Conservation (phyloP, 2,329 filamentous ascomycete species). For the Byssochlamys sp. region DNA sequence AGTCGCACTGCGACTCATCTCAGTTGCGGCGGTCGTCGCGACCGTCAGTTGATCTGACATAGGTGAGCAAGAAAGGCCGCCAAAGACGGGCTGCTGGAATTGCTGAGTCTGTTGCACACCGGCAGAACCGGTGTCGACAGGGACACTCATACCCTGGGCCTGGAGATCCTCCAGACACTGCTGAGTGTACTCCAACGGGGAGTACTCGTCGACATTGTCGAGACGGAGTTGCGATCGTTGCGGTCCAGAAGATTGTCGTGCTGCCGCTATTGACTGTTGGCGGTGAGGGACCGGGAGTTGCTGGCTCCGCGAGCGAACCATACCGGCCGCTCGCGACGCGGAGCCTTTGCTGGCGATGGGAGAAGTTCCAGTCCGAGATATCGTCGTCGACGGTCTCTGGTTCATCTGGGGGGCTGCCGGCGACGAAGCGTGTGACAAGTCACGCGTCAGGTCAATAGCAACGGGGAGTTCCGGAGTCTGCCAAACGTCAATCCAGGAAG, state of each 20-base stretch:
- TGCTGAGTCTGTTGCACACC: slow-evolving; percentile 14
- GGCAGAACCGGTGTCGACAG: slow-evolving; percentile 17
- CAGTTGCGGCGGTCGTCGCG: slow-evolving; percentile 21
- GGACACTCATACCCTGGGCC: slow-evolving; percentile 14
- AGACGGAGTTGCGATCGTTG: slow-evolving; percentile 18
- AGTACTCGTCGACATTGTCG: slow-evolving; percentile 33
- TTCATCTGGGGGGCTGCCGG: slow-evolving; percentile 15
- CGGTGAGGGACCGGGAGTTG: slow-evolving; percentile 25
- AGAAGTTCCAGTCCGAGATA: slow-evolving; percentile 17
- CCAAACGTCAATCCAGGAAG: slow-evolving; percentile 33
- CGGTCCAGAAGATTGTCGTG: slow-evolving; percentile 24
- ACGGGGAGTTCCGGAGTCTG: slow-evolving; percentile 31
- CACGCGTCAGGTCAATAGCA: slow-evolving; percentile 22
- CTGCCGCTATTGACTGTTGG: slow-evolving; percentile 13
- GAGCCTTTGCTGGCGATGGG: slow-evolving; percentile 17
- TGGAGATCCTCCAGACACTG: slow-evolving; percentile 25
- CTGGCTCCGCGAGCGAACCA: slow-evolving; percentile 32
- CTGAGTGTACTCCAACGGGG: slow-evolving; percentile 33
- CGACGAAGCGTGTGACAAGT: slow-evolving; percentile 22
- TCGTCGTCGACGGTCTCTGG: slow-evolving; percentile 16
- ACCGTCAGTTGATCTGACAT: slow-evolving; percentile 18
- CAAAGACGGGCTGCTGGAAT: slow-evolving; percentile 8
- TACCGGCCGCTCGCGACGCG: slow-evolving; percentile 23
- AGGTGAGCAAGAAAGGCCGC: slow-evolving; percentile 10
- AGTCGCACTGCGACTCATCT: slow-evolving; percentile 39